Evolutionary conservation across 2,329 filamentous ascomycete species (phyloP), one percentile per base, ranked within the genome.

Genomic region (Gremmenia infestans): DNA sequence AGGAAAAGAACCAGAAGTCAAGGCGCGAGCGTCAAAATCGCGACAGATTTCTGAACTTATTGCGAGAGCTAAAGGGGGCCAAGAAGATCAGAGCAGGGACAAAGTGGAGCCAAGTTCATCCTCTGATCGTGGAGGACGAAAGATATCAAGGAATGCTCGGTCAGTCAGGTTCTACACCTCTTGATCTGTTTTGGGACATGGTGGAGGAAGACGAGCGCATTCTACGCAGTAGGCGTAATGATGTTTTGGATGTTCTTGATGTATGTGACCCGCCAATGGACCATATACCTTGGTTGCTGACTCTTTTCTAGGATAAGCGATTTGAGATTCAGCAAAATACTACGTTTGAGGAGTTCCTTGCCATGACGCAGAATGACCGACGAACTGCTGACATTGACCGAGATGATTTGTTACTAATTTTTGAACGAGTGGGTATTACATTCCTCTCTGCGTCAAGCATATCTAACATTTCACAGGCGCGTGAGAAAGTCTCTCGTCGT

Each of bases 161-260:
- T 51, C 90, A 95, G 69, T 74, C 82, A 56, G 92, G 93, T 54
- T 96, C 92, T 4, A 88, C 84, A 4, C 90, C 94, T 14, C 80
- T 96, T 62, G 91, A 97, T 67, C 78, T 99, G 6, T 97, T 99
- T 76, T 97, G 93, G 91, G 94, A 99, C 70, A 78, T 92, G 48
- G 81, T 97, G 25, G 94, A 97, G 71, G 91, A 96, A 71, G 91
- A 97, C 71, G 93, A 99, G 68, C 85, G 89, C 56, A 85, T 87
- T n/a, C 77, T 97, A 48, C 87, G 92, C 59, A 86, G 83, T 50
- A 86, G 87, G 49, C 81, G 90, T 59, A 95, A 94, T 69, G 85
- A 91, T 68, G 88, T 95, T 40, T 77, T 94, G 62, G 91, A 96
- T 73, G 90, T 94, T 63, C 80, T 96, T 64, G 89, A 95, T 78